A percentile compares a stretch with the other conserved stretches of the same genome.
phyloP scores from a whole-genome alignment of 345 rosid species.

The Populus ilicifolia region DNA sequence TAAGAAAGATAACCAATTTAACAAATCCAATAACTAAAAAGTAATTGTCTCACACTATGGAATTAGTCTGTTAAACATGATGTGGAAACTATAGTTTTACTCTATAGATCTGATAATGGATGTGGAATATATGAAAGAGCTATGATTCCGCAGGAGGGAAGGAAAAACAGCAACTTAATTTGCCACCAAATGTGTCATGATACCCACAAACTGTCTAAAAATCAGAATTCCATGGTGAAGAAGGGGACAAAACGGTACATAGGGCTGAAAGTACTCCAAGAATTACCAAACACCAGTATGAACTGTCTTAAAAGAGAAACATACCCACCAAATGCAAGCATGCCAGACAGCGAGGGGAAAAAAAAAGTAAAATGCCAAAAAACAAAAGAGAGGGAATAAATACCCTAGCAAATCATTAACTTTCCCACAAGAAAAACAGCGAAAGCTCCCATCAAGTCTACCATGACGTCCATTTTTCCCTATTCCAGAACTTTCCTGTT shows the following conservation, averaged over 20 bases:
- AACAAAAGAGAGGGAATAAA: conserved; percentile 2
- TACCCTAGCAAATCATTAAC: conserved; percentile 85
- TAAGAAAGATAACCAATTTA: neutral
- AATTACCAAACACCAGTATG: neutral
- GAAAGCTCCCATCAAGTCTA: conserved; percentile 69
- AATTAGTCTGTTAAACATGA: neutral
- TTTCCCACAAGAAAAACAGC: conserved; percentile 70
- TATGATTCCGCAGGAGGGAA: no score
- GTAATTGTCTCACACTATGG: neutral
- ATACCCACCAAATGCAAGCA: neutral
- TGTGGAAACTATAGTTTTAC: neutral
- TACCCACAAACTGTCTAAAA: neutral
- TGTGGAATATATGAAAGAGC: neutral
- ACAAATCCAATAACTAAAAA: neutral
- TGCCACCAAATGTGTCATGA: neutral
- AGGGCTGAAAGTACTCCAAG: neutral
- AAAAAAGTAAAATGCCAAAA: neutral
- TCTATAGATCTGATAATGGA: neutral
- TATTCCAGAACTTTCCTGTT: conserved; percentile 62
- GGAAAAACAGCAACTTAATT: neutral
- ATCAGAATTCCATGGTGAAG: neutral
- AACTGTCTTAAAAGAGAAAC: neutral
- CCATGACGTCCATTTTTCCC: conserved; percentile 41
- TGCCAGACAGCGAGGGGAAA: neutral
- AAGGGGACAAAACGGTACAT: neutral